phyloP scores from a whole-genome alignment of 2,329 filamentous ascomycete species.

The Nemania serpens region DNA sequence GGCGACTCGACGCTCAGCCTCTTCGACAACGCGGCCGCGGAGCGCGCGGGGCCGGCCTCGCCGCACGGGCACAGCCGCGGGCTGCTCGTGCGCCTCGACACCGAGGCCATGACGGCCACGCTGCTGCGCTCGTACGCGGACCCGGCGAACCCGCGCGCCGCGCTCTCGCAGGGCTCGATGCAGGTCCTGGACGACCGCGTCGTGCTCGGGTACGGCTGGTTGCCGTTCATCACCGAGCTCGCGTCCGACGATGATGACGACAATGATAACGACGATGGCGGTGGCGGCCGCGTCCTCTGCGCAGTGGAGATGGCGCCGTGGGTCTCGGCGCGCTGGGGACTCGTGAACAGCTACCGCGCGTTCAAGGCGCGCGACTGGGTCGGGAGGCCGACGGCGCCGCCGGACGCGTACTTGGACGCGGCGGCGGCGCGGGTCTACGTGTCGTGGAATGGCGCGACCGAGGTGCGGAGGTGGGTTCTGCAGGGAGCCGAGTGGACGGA shows the following conservation, averaged over 20 bases:
- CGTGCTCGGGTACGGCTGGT: slow-evolving; percentile 61
- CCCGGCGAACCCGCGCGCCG: slow-evolving; percentile 34
- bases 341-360: slow-evolving; percentile 55
- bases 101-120: slow-evolving; percentile 48
- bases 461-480: slow-evolving; percentile 39
- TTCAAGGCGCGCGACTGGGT: slow-evolving; percentile 57
- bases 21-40: slow-evolving; percentile 44
- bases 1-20: slow-evolving; percentile 37
- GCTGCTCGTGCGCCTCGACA: slow-evolving; percentile 49
- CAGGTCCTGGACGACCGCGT: slow-evolving; percentile 55
- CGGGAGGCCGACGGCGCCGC: slow-evolving; percentile 35
- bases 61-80: slow-evolving; percentile 45
- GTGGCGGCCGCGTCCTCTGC: slow-evolving; percentile 52
- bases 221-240: slow-evolving; percentile 54
- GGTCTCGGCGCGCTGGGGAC: slow-evolving; percentile 47
- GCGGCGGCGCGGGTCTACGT: slow-evolving; percentile 40
- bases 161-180: slow-evolving; percentile 52
- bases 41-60: slow-evolving; percentile 33
- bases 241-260: slow-evolving; percentile 23
- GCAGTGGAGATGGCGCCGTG: slow-evolving; percentile 48
- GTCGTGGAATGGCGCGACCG: slow-evolving; percentile 53
- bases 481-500: slow-evolving; percentile 28
- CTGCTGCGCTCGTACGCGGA: slow-evolving; percentile 48
- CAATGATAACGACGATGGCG: too few relatives aligned
- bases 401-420: slow-evolving; percentile 22